Base-by-base conservation (phyloP, 805 yeast genomes). In the Danielia reshetovae region DNA sequence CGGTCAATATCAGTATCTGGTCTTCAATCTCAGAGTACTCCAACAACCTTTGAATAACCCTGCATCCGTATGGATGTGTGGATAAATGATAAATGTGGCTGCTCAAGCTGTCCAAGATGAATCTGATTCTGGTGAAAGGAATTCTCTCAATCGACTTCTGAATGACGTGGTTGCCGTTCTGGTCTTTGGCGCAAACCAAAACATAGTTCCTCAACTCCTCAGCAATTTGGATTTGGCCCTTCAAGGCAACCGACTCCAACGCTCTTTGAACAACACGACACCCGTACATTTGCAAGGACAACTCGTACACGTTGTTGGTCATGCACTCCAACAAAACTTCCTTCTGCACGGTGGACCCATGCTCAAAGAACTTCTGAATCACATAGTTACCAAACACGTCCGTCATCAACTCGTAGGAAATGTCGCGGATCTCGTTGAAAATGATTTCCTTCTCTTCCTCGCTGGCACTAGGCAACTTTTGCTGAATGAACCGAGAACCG, bases 341-440 rank as follows among this genome's bases (percentile, higher is more conserved):
- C 51, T 74, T 78, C 55, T 90, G 97, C 16, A 77, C 72, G 17
- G 60, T 70, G 3, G 80, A 68, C 21, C 97, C 96, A 51, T 66
- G 72, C 62, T 93, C 97, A 59, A 93, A 86, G 52, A 79, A 85
- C 59, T 90, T 89, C 60, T 93, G 99, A 37, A 93, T 85, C 18
- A 93, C 97, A 55, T 93, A 93, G 59, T 93, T 93, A 38, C 99
- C 99, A 62, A 93, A 93, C 7, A 93, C 98, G 65, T 93, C 98
- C 12, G 94, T 87, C 82, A 89, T 85, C 42, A 93, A 67, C 36
- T 82, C 88, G 36, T 81, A 69, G 4, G 89, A 74, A 42, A 78
- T 75, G 16, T 78, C 81, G 50, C 88, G 68, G 24, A 93, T 79
- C 60, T 89, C 97, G 43, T 80, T 80, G 64, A 90, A 89, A 13